Percentiles rank a stretch among this genome's conserved stretches.
Conservation (phyloP, 164 flowering plant genomes). For the Taxillus chinensis region DNA sequence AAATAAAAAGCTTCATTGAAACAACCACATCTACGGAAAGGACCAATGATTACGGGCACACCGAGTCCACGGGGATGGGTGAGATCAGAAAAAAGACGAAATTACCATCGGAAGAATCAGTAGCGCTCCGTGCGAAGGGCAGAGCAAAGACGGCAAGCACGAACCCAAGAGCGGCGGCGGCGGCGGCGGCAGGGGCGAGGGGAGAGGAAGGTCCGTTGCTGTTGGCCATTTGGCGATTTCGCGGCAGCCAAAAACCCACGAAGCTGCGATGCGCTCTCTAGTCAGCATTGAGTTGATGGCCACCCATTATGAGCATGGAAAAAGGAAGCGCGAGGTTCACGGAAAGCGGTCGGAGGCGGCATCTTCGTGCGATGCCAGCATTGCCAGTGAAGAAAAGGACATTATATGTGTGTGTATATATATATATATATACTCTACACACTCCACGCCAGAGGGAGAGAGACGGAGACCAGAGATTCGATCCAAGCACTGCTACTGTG, state of each 20-base stretch:
- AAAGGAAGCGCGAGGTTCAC: conserved; percentile 8
- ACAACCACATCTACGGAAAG: too few relatives aligned
- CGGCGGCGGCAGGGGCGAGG: conserved; percentile 2
- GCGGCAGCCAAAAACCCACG: background rate
- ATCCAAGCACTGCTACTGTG: too few relatives aligned
- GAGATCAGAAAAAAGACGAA: background rate
- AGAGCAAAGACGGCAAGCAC: conserved; percentile 7
- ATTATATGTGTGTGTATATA: background rate
- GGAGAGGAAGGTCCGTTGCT: conserved; percentile 3
- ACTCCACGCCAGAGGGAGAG: too few relatives aligned
- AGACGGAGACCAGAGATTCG: too few relatives aligned
- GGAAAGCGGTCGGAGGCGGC: conserved; percentile 4
- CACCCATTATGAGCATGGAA: background rate
- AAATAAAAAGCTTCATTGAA: background rate
- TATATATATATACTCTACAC: too few relatives aligned
- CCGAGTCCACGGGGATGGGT: background rate
- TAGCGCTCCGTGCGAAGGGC: conserved; percentile 21
- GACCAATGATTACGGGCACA: background rate
- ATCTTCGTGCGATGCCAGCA: conserved; percentile 7
- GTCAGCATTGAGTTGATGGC: conserved; percentile 12
- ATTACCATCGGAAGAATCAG: conserved; percentile 50
- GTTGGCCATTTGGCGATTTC: conserved; percentile 14
- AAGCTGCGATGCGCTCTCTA: conserved; percentile 7
- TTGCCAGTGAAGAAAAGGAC: conserved; percentile 28
- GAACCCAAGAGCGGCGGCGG: background rate